phyloP scores from a whole-genome alignment of 441 rosid genomes.

The Mallotus repandus region DNA sequence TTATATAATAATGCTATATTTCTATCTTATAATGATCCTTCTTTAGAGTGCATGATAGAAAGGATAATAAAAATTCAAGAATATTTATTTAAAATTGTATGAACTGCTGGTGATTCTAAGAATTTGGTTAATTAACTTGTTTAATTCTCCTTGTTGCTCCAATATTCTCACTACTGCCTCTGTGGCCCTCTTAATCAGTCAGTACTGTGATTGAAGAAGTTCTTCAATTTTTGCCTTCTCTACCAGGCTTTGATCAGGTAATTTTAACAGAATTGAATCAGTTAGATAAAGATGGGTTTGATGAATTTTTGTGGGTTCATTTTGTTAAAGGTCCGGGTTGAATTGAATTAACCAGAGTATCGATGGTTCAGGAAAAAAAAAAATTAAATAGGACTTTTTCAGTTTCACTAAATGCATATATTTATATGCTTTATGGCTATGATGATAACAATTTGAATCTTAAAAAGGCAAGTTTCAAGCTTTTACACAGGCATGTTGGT shows the following conservation, averaged over 20 bases:
- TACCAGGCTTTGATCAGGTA: conserved; percentile 45
- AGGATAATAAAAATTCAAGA: conserved; percentile 58
- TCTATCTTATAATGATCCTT: neutral
- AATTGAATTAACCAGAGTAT: no score
- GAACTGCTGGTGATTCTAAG: conserved; percentile 50
- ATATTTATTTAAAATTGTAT: conserved; percentile 41
- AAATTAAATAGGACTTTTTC: no score
- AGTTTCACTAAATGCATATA: no score
- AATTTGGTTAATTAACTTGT: conserved; percentile 23
- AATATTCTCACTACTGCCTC: neutral
- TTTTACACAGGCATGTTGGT: no score
- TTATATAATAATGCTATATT: neutral
- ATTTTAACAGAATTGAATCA: conserved; percentile 42
- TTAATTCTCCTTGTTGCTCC: conserved; percentile 52
- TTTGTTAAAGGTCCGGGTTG: no score
- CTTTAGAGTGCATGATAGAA: conserved; percentile 35
- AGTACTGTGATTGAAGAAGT: conserved; percentile 20
- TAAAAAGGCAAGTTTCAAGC: no score
- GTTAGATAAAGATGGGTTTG: conserved; percentile 32
- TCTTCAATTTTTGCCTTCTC: conserved; percentile 53
- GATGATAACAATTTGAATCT: no score
- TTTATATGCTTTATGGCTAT: no score
- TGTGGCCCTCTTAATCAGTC: neutral
- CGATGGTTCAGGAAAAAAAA: no score
- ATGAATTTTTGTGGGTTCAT: conserved; percentile 3